Evolutionary conservation across 768 basidiomycete species (phyloP).

Genomic region (Tephrocybe sp.): DNA sequence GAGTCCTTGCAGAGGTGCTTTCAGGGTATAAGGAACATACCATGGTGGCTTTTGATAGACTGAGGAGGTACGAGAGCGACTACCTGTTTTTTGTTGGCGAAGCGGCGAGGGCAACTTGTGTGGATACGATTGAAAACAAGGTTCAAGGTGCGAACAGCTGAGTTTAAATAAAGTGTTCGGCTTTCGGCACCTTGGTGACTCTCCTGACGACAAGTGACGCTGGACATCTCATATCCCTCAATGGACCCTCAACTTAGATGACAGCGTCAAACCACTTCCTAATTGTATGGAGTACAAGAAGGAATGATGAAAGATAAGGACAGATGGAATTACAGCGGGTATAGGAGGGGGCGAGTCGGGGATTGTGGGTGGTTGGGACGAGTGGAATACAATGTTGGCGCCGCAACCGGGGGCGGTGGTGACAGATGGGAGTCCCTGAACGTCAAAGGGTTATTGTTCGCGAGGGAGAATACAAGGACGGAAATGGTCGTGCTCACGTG

Average conservation of each 20-base stretch:
- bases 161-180: constrained; percentile 28
- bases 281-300: too few species aligned
- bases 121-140: constrained; percentile 36
- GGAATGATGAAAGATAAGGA: background rate
- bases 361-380: constrained; percentile 7
- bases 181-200: constrained; percentile 23
- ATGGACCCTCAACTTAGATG: too few species aligned
- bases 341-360: constrained; percentile 1
- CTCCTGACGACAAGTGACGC: constrained; percentile 5
- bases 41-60: constrained; percentile 31
- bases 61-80: constrained; percentile 21
- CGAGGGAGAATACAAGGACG: constrained; percentile 6
- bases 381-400: constrained; percentile 16
- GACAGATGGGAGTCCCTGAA: constrained; percentile 14
- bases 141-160: constrained; percentile 34
- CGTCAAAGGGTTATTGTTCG: constrained; percentile 7
- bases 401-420: background rate
- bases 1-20: background rate
- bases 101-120: constrained; percentile 35
- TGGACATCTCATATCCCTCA: too few species aligned
- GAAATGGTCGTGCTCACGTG: constrained; percentile 14
- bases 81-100: constrained; percentile 32
- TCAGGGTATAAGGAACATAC: constrained; percentile 16
- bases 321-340: constrained; percentile 2
- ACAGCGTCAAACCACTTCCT: too few species aligned